phyloP scores from a whole-genome alignment of 2,329 filamentous ascomycete species.

The Cordyceps cateniannulata region DNA sequence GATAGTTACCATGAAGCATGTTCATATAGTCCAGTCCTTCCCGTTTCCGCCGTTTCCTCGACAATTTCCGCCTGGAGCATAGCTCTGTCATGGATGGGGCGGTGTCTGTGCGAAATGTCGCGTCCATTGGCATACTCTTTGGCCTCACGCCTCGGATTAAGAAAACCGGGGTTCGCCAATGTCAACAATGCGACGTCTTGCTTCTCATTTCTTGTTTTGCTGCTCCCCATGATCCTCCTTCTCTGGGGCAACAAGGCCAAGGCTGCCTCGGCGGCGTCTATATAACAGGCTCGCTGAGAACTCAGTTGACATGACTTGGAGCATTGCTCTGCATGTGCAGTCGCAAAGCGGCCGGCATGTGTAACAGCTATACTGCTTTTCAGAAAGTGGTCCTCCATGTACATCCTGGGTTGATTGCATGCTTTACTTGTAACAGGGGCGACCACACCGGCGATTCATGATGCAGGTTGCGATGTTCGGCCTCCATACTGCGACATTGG shows the following conservation, averaged over 20 bases:
- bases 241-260: constrained; percentile 20
- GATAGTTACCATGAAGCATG: constrained; percentile 30
- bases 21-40: neutral
- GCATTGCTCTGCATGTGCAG: neutral
- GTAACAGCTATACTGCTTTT: no score
- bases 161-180: constrained; percentile 17
- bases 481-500: no score
- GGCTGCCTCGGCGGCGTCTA: neutral
- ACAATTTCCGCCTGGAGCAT: constrained; percentile 18
- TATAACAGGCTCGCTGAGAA: neutral
- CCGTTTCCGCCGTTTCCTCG: neutral
- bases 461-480: no score
- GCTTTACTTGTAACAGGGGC: no score
- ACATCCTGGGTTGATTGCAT: no score
- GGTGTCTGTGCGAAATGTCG: constrained; percentile 19
- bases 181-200: constrained; percentile 16
- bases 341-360: no score
- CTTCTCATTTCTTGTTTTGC: constrained; percentile 12
- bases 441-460: no score
- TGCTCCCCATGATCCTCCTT: constrained; percentile 16
- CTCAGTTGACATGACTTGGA: neutral
- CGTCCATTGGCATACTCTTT: constrained; percentile 17
- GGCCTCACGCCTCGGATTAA: constrained; percentile 19
- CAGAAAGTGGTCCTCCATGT: no score
- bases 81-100: constrained; percentile 19